A percentile compares a stretch with the other conserved stretches of the same genome.
Evolutionary conservation across 2,329 filamentous ascomycete species (phyloP).

Genomic region (Exophiala aquamarina): DNA sequence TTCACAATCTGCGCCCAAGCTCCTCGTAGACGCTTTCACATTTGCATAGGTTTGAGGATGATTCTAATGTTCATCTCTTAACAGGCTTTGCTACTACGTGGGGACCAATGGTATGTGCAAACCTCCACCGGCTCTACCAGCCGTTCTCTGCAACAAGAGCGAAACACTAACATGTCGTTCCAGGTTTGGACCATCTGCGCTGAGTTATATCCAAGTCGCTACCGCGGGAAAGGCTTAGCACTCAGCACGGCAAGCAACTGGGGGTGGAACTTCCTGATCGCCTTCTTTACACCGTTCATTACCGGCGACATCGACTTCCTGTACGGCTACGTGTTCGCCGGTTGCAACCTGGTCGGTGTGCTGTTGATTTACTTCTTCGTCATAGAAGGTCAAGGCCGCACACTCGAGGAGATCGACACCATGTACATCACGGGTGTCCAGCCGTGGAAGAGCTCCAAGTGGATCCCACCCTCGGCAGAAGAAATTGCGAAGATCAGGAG

Average conservation of each 20-base stretch:
- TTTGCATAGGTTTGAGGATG: too few relatives aligned
- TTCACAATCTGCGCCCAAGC: too few relatives aligned
- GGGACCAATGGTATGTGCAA: conserved; percentile 58
- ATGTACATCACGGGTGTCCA: conserved; percentile 69
- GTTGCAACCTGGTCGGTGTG: conserved; percentile 65
- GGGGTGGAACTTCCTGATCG: conserved; percentile 73
- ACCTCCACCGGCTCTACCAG: conserved; percentile 33
- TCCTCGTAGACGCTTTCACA: too few relatives aligned
- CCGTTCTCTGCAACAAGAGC: conserved; percentile 39
- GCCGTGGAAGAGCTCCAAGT: conserved; percentile 46
- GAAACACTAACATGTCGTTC: conserved; percentile 18
- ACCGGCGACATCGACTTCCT: conserved; percentile 69
- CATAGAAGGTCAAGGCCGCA: conserved; percentile 66
- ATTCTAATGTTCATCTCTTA: conserved; percentile 62
- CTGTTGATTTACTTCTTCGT: conserved; percentile 75
- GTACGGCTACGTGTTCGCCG: conserved; percentile 78
- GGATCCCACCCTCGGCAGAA: conserved; percentile 24
- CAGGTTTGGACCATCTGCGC: conserved; percentile 43
- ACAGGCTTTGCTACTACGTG: conserved; percentile 74
- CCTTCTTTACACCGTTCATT: conserved; percentile 81
- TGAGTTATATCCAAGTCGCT: conserved; percentile 46
- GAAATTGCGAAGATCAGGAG: conserved; percentile 27
- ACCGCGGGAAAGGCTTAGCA: conserved; percentile 38
- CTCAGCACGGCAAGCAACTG: conserved; percentile 66
- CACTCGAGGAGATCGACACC: conserved; percentile 76